A percentile compares a stretch with the other conserved stretches of the same genome.
These are phyloP conservation scores for Pluteus cervinus DNA, from an alignment of 768 basidiomycete genomes.

Conservation along the genomic window DNA sequence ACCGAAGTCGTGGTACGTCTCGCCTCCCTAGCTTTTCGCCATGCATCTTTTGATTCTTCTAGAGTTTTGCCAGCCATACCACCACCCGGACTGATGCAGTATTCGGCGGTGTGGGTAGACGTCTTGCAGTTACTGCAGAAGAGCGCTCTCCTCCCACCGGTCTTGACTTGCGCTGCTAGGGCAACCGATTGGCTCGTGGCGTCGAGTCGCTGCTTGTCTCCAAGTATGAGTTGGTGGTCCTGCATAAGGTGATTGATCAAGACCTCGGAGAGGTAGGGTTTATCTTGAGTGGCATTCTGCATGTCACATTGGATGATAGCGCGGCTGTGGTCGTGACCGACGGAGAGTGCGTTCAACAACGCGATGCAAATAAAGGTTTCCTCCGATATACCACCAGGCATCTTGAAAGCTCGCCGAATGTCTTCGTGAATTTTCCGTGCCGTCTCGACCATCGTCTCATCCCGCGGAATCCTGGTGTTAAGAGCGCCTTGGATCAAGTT, in stretches of 20 bases:
- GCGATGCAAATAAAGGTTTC: neutral
- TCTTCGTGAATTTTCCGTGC: neutral
- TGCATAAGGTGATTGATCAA: neutral
- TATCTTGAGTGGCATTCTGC: neutral
- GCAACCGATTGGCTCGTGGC: no score
- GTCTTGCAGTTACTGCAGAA: slow-evolving; percentile 7
- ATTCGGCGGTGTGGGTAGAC: slow-evolving; percentile 2
- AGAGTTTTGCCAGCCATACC: slow-evolving; percentile 9
- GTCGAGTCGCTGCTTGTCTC: no score
- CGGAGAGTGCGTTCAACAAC: neutral
- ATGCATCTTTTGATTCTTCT: neutral
- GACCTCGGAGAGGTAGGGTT: neutral
- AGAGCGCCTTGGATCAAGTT: neutral
- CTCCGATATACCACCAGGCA: neutral
- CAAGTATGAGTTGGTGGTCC: neutral
- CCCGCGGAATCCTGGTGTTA: neutral
- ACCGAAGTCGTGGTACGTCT: no score
- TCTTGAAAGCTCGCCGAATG: neutral
- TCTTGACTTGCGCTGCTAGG: no score
- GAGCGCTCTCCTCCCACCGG: no score
- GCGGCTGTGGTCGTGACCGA: neutral
- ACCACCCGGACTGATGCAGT: slow-evolving; percentile 6
- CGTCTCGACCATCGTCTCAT: neutral
- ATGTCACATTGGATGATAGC: no score
- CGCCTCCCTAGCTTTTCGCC: no score